Evolutionary conservation across 208 protist genomes (phyloP).

Genomic region (Porcisia deanei): DNA sequence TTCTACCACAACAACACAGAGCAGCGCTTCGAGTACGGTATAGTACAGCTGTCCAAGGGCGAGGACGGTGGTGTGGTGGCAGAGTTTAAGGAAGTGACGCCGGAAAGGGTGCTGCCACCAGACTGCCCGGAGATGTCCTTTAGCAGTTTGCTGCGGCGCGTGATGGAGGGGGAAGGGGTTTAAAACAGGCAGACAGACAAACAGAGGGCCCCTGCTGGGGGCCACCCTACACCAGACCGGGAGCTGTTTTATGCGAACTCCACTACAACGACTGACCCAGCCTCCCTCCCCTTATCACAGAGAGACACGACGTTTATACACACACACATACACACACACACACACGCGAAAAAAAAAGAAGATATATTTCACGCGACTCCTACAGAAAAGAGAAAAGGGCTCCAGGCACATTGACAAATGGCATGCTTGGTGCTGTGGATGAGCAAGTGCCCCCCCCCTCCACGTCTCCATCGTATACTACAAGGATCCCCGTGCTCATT

Average conservation of each 20-base stretch:
- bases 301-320: too few species aligned
- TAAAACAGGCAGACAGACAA: not conserved
- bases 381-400: not conserved
- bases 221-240: too few species aligned
- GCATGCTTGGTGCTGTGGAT: not conserved
- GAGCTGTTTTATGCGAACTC: too few species aligned
- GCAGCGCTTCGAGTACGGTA: conserved; percentile 73
- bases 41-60: conserved; percentile 77
- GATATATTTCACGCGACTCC: not conserved
- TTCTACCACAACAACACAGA: conserved; percentile 28
- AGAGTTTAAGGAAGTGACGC: conserved; percentile 72
- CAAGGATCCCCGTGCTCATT: too few species aligned
- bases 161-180: conserved; percentile 55
- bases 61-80: conserved; percentile 59
- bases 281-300: not conserved
- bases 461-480: not conserved
- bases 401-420: not conserved
- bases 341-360: too few species aligned
- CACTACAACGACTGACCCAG: not conserved
- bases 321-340: too few species aligned
- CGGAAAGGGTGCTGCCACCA: conserved; percentile 58
- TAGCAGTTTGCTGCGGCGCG: conserved; percentile 48
- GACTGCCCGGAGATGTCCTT: conserved; percentile 66
- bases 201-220: too few species aligned
- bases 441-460: not conserved